phyloP scores from a whole-genome alignment of 768 basidiomycete species.

The Lactifluus echinatus region DNA sequence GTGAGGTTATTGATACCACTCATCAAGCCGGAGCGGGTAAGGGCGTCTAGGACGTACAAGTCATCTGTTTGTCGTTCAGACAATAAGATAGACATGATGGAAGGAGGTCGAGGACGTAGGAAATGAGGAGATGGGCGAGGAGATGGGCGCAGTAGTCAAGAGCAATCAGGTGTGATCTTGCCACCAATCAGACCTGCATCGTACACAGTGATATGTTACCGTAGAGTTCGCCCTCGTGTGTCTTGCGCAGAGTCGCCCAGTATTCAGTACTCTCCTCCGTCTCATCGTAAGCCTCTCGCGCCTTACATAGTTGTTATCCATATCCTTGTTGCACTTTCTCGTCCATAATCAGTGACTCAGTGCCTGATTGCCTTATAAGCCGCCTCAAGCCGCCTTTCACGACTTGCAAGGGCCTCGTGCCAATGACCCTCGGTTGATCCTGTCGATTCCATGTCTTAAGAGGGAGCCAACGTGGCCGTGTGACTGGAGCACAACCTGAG shows the following conservation, averaged over 20 bases:
- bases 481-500: too few species aligned
- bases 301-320: too few species aligned
- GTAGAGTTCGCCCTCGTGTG: background rate
- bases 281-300: too few species aligned
- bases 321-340: background rate
- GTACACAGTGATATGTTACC: too few species aligned
- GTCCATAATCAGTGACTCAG: background rate
- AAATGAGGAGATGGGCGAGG: background rate
- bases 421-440: too few species aligned
- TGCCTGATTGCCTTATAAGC: background rate
- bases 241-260: too few species aligned
- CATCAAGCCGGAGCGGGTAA: background rate
- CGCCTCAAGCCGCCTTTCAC: background rate
- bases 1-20: background rate
- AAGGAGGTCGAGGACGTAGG: background rate
- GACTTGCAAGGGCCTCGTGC: background rate
- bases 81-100: conserved; percentile 13
- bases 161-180: background rate
- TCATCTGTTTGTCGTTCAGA: conserved; percentile 17
- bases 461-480: too few species aligned
- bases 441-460: background rate
- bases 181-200: too few species aligned
- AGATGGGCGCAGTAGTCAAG: conserved; percentile 1
- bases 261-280: too few species aligned
- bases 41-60: conserved; percentile 6